phyloP scores from a whole-genome alignment of 352 stramenopile species.

The Pythium utonaiense region DNA sequence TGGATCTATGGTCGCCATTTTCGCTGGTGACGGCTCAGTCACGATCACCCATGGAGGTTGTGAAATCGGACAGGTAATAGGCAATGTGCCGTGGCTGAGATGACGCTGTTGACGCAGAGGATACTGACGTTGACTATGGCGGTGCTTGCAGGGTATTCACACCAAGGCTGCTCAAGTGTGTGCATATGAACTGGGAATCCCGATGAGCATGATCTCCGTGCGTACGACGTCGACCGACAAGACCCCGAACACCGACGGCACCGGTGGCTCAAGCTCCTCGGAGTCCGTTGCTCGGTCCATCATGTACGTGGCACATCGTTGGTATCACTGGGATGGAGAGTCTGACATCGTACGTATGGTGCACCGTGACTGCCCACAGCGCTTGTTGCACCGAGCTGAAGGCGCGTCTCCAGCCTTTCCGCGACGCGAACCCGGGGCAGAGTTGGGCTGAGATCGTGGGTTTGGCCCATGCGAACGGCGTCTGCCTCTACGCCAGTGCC shows the following conservation, averaged over 20 bases:
- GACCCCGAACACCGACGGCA: constrained; percentile 41
- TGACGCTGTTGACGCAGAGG: too few species aligned
- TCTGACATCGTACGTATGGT: background rate
- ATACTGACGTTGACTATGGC: background rate
- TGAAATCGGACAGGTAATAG: constrained; percentile 58
- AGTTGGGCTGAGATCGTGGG: constrained; percentile 25
- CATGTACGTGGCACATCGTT: constrained; percentile 17
- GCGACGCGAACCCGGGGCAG: constrained; percentile 14
- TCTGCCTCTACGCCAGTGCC: constrained; percentile 30
- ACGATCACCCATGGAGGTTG: constrained; percentile 36
- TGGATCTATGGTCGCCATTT: constrained; percentile 39
- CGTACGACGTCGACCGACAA: constrained; percentile 46
- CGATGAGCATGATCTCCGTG: constrained; percentile 38
- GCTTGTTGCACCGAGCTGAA: constrained; percentile 45
- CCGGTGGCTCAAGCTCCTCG: constrained; percentile 52
- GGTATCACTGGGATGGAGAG: background rate
- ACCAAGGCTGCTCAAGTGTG: constrained; percentile 62
- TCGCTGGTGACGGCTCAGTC: constrained; percentile 38
- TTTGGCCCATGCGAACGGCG: constrained; percentile 15
- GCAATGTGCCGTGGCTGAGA: too few species aligned
- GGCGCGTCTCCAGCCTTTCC: constrained; percentile 29
- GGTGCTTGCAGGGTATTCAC: constrained; percentile 40
- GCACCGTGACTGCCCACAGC: constrained; percentile 6
- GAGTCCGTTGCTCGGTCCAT: constrained; percentile 43
- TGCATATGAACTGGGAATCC: constrained; percentile 39